Percentiles rank a stretch among this genome's conserved stretches.
These are phyloP conservation scores for Jatropha podagrica DNA, from an alignment of 441 rosid genomes.

Conservation along the genomic window DNA sequence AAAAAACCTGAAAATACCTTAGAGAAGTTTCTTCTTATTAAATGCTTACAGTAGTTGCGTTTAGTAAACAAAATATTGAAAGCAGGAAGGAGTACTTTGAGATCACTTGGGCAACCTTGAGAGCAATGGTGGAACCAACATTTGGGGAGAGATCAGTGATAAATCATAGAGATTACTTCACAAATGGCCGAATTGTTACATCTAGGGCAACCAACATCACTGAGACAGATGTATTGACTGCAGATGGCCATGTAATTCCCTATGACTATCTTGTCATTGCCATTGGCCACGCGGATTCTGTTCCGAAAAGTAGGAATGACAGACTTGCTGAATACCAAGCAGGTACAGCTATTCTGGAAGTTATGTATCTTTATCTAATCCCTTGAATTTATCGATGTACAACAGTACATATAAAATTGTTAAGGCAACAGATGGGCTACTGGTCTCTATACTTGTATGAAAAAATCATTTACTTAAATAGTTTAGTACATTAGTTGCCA, in stretches of 20 bases:
- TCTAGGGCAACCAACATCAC: slow-evolving; percentile 62
- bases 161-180: slow-evolving; percentile 61
- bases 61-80: slow-evolving; percentile 16
- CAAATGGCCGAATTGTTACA: slow-evolving; percentile 53
- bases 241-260: slow-evolving; percentile 41
- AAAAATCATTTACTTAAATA: neutral
- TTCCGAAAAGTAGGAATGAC: slow-evolving; percentile 50
- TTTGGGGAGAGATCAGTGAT: slow-evolving; percentile 66
- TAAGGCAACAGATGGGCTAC: neutral
- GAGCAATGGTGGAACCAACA: slow-evolving; percentile 80
- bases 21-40: neutral
- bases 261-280: slow-evolving; percentile 87
- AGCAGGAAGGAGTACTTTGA: slow-evolving; percentile 86
- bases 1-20: neutral
- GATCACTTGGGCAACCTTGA: slow-evolving; percentile 76
- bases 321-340: slow-evolving; percentile 52
- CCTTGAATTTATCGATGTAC: neutral
- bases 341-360: slow-evolving; percentile 39
- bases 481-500: neutral
- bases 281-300: slow-evolving; percentile 61
- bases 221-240: slow-evolving; percentile 51
- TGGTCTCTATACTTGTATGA: neutral
- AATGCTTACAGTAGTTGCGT: neutral
- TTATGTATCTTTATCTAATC: neutral
- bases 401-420: neutral